Evolutionary conservation across 768 basidiomycete genomes (phyloP), one percentile per base, ranked within the genome.

Genomic region (Kwoniella pini): DNA sequence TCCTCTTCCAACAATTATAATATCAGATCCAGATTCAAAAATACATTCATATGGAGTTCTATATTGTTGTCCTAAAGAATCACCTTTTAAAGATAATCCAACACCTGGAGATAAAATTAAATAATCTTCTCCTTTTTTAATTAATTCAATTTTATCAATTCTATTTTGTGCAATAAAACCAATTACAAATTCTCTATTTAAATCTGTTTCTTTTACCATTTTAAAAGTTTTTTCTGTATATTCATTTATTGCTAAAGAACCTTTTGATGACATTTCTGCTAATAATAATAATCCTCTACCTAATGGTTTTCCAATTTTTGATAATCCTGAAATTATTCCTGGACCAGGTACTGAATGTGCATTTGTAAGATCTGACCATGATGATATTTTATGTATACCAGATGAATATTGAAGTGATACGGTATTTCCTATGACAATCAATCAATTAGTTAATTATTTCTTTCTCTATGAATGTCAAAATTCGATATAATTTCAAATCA

Each of bases 291-390:
- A 84, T 0, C 91, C 96, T 12, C 96, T 85, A 1, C 86, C 86
- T 15, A 91, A 83, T 0, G 93, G 90, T 9, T 87, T 79, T 39
- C 96, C 96, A 36, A 98, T 85, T 5, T 88, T 87, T 1, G 89
- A 82, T 30, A 99, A 87, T 15, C 96, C 95, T n/a, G 85, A 82
- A 65, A 99, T 84, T 66, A 98, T 87, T 13, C 92, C 92, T 2
- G 93, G 91, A n/a, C 96, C 96, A 2, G 96, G 93, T 33, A 98
- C 86, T 10, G 89, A 85, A 78, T 98, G 96, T 1, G 96, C 96
- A 77, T 99, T 98, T 52, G 93, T 97, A 71, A 99, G 86, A 72
- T 99, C 91, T 11, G 96, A 85, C 96, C 96, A 99, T 48, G 83
- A 86, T 30, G 95, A 88, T 74, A 98, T 98, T 72, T 87, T 89